A percentile compares a stretch with the other conserved stretches of the same genome.
Evolutionary conservation across 805 yeast genomes (phyloP).

Genomic region (Isabelozyma pseudorhagii): DNA sequence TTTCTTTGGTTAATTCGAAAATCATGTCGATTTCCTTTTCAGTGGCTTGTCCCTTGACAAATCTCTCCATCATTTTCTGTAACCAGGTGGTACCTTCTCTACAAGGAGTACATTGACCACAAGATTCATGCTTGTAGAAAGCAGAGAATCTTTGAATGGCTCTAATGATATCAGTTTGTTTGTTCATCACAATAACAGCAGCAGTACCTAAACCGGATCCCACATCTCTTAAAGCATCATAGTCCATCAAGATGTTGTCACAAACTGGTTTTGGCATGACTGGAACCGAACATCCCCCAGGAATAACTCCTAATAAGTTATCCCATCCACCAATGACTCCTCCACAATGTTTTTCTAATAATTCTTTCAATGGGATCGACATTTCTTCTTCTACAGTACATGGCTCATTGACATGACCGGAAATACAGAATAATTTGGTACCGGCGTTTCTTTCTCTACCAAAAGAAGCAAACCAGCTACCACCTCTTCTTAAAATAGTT

Average conservation of each 20-base stretch:
- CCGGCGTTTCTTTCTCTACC: constrained; percentile 87
- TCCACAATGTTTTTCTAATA: constrained; percentile 86
- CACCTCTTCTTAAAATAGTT: constrained; percentile 84
- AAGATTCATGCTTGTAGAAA: constrained; percentile 87
- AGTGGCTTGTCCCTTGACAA: constrained; percentile 74
- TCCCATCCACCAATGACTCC: constrained; percentile 94
- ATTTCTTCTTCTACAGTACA: constrained; percentile 93
- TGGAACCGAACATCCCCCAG: constrained; percentile 90
- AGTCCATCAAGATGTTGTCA: constrained; percentile 77
- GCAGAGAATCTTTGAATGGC: constrained; percentile 84
- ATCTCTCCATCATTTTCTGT: constrained; percentile 78
- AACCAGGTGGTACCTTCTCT: constrained; percentile 92
- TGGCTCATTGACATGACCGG: constrained; percentile 90
- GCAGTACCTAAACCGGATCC: constrained; percentile 92
- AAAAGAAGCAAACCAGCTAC: constrained; percentile 79
- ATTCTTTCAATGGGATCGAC: constrained; percentile 82
- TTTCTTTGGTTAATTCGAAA: constrained; percentile 77
- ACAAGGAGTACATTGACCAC: constrained; percentile 95
- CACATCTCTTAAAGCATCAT: constrained; percentile 77
- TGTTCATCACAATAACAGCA: constrained; percentile 88
- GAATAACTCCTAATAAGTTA: constrained; percentile 80
- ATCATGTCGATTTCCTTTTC: constrained; percentile 82
- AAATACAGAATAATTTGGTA: constrained; percentile 79
- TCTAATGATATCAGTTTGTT: constrained; percentile 77
- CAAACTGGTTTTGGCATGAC: constrained; percentile 67